phyloP scores from a whole-genome alignment of 2,329 filamentous ascomycete genomes.

The Penicillium janthinellum region DNA sequence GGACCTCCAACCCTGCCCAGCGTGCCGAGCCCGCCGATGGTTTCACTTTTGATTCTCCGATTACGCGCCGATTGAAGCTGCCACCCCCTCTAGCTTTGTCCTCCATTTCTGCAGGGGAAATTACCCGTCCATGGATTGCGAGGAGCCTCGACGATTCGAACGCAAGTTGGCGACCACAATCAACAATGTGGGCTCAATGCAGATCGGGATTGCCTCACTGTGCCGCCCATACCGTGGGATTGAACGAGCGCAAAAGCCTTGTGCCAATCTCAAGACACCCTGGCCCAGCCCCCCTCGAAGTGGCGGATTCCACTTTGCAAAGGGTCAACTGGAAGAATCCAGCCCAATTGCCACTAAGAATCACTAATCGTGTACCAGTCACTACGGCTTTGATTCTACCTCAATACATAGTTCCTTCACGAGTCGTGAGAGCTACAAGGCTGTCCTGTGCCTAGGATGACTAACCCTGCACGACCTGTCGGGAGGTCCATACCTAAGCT shows the following conservation, averaged over 20 bases:
- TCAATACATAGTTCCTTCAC: not conserved
- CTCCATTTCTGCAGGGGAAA: not conserved
- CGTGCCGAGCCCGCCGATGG: slow-evolving; percentile 18
- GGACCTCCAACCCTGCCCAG: slow-evolving; percentile 6
- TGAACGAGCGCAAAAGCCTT: not conserved
- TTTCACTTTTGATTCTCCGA: slow-evolving; percentile 23
- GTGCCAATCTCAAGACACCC: too few relatives aligned
- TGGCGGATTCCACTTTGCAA: too few relatives aligned
- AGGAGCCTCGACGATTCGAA: not conserved
- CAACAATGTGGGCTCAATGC: not conserved
- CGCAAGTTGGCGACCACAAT: not conserved
- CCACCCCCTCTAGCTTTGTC: not conserved
- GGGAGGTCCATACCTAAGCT: too few relatives aligned
- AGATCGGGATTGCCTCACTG: not conserved
- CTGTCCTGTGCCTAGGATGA: not conserved
- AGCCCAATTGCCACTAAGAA: not conserved
- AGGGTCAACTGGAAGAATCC: not conserved
- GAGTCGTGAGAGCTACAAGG: not conserved
- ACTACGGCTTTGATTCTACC: not conserved
- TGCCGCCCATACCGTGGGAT: not conserved
- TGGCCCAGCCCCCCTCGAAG: not conserved
- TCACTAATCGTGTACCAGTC: not conserved
- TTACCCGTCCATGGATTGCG: not conserved
- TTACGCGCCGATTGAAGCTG: slow-evolving; percentile 12
- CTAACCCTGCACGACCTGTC: not conserved